Base-by-base conservation (phyloP, 805 yeast genomes). In the Saccharomycopsis sp. region DNA sequence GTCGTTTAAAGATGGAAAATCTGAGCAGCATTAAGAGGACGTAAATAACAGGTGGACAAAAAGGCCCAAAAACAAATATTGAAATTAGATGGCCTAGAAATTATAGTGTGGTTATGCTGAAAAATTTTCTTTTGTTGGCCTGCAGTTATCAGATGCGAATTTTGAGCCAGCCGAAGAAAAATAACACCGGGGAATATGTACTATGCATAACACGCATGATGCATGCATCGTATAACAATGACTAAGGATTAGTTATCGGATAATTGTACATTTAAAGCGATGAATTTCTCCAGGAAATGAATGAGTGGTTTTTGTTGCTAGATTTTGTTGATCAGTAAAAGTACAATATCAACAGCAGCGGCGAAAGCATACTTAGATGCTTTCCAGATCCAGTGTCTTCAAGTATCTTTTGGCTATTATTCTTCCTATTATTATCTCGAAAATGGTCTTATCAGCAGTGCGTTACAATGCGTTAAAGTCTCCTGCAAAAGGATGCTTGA, bases 401-500 rank as follows among this genome's bases (percentile, higher is more conserved):
- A 29, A 29, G 38, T 29, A 7, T 12, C 12, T 29, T 12, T 29
- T 29, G 38, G 38, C 38, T 7, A 29, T 29, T 29, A 12, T 29
- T 29, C 38, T 29, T 29, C 38, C 38, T 12, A 29, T 29, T 7
- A 29, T 29, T 12, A 29, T 29, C 5, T 8, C 49, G 12, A 34
- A 47, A 51, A 64, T 63, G 67, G 56, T 59, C 12, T 38, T 55
- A 38, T 65, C 72, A 3, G 73, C 74, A 0, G 63, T 76, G 1
- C 68, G 78, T 51, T 66, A 76, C 80, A 2, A 72, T 70, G 19
- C 62, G 62, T 7, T 58, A 19, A 58, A 58, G 20, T 55, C 49
- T 14, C 72, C 74, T 0, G 80, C 85, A 3, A 74, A 83, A 1
- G 86, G 89, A 0, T 83, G 91, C 0, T 74, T 91, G 38, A 87